A percentile compares a stretch with the other conserved stretches of the same genome.
These are phyloP conservation scores for Cercospora sp. DNA, from an alignment of 2,329 filamentous ascomycete genomes.

Conservation along the genomic window DNA sequence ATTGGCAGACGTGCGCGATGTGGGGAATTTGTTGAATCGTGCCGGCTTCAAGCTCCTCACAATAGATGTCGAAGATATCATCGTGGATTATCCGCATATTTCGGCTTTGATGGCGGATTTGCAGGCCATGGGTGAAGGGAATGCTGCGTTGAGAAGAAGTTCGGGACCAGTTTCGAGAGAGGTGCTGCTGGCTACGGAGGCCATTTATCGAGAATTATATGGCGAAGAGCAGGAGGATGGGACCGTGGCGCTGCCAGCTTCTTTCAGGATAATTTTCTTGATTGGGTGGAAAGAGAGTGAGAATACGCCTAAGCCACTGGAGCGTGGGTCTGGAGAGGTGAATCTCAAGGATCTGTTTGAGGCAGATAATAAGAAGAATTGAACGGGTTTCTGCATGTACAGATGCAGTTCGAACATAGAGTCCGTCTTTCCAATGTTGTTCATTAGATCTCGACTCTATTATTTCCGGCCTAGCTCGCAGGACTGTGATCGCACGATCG, in stretches of 20 bases:
- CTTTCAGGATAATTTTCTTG: constrained; percentile 96
- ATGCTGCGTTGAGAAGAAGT: constrained; percentile 83
- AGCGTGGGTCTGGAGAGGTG: constrained; percentile 80
- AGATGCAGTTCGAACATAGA: neutral
- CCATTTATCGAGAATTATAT: constrained; percentile 84
- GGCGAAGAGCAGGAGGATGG: constrained; percentile 70
- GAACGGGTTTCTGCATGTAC: neutral
- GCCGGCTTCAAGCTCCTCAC: constrained; percentile 95
- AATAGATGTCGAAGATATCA: constrained; percentile 94
- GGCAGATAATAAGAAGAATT: constrained; percentile 34
- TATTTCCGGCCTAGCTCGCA: too few relatives aligned
- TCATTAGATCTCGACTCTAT: too few relatives aligned
- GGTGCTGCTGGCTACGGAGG: constrained; percentile 81
- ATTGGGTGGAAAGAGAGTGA: constrained; percentile 93
- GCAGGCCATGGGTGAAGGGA: constrained; percentile 94
- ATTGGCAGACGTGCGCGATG: constrained; percentile 85
- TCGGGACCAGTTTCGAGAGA: constrained; percentile 74
- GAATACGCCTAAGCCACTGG: constrained; percentile 75
- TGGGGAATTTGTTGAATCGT: constrained; percentile 81
- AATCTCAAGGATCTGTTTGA: constrained; percentile 82
- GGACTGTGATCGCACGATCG: too few relatives aligned
- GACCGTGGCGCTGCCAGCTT: constrained; percentile 68
- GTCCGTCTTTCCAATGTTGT: too few relatives aligned
- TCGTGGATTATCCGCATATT: constrained; percentile 87
- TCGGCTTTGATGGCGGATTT: constrained; percentile 92